phyloP scores from a whole-genome alignment of 257 asterid species.

The Fraxinus pennsylvanica region DNA sequence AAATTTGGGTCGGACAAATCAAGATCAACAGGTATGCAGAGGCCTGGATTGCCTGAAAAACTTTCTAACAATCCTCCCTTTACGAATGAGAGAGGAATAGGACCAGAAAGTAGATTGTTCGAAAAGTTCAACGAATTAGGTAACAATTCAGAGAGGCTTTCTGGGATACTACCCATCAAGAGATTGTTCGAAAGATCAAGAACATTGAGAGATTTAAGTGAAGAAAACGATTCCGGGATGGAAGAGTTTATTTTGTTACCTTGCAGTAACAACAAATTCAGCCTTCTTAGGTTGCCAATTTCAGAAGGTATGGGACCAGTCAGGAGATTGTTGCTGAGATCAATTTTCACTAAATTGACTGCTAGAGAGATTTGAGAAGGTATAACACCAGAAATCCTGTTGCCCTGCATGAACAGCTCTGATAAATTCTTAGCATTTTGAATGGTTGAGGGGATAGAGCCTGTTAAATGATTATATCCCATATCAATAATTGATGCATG shows the following conservation, averaged over 20 bases:
- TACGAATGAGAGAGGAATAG: conserved; percentile 62
- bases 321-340: conserved; percentile 67
- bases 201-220: conserved; percentile 54
- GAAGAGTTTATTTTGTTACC: conserved; percentile 66
- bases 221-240: conserved; percentile 70
- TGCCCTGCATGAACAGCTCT: conserved; percentile 75
- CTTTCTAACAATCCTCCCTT: conserved; percentile 71
- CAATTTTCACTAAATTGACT: conserved; percentile 64
- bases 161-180: conserved; percentile 65
- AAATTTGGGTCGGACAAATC: conserved; percentile 37
- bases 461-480: conserved; percentile 51
- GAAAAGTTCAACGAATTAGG: conserved; percentile 86
- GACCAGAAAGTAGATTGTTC: conserved; percentile 69
- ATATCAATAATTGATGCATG: conserved; percentile 72
- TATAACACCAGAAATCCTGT: conserved; percentile 65
- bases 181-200: conserved; percentile 76
- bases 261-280: conserved; percentile 64
- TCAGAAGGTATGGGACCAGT: conserved; percentile 72
- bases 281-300: conserved; percentile 59
- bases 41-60: conserved; percentile 66
- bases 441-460: conserved; percentile 52
- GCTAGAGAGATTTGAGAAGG: conserved; percentile 73
- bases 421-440: conserved; percentile 68
- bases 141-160: conserved; percentile 44
- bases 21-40: conserved; percentile 47